A percentile compares a stretch with the other conserved stretches of the same genome.
Conservation (phyloP, 2,329 filamentous ascomycete species). For the Zalaria sp. region DNA sequence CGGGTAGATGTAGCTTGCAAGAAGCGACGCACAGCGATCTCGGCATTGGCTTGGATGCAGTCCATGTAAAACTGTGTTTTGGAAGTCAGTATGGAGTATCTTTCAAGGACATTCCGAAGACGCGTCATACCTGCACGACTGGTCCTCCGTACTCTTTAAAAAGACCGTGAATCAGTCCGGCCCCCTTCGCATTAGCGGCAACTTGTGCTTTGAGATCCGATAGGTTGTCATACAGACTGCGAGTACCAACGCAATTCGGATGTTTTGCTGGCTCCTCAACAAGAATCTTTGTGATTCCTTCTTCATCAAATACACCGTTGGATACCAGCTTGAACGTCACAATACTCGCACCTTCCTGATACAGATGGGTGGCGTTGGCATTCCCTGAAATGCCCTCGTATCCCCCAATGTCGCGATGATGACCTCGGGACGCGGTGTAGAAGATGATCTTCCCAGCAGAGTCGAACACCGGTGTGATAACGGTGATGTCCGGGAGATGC, state of each 20-base stretch:
- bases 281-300: conserved; percentile 25
- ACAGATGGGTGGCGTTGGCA: conserved; percentile 26
- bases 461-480: conserved; percentile 26
- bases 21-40: conserved; percentile 18
- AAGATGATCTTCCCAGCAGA: conserved; percentile 19
- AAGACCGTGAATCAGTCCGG: conserved; percentile 18
- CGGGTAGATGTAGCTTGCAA: conserved; percentile 11
- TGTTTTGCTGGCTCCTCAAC: conserved; percentile 53
- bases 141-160: conserved; percentile 20
- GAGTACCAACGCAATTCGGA: conserved; percentile 18
- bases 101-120: conserved; percentile 13
- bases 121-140: conserved; percentile 28
- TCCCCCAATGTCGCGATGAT: conserved; percentile 27
- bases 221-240: conserved; percentile 19
- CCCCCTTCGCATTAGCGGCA: conserved; percentile 19
- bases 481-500: conserved; percentile 28
- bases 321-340: conserved; percentile 20
- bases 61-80: conserved; percentile 24
- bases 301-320: conserved; percentile 22
- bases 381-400: conserved; percentile 28
- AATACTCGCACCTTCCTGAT: conserved; percentile 31
- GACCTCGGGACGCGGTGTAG: conserved; percentile 26
- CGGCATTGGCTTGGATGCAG: conserved; percentile 22
- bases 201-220: conserved; percentile 21
- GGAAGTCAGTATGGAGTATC: too few relatives aligned